Conservation (phyloP, 2,329 filamentous ascomycete species). For the Sclerotinia sclerotiorum region DNA sequence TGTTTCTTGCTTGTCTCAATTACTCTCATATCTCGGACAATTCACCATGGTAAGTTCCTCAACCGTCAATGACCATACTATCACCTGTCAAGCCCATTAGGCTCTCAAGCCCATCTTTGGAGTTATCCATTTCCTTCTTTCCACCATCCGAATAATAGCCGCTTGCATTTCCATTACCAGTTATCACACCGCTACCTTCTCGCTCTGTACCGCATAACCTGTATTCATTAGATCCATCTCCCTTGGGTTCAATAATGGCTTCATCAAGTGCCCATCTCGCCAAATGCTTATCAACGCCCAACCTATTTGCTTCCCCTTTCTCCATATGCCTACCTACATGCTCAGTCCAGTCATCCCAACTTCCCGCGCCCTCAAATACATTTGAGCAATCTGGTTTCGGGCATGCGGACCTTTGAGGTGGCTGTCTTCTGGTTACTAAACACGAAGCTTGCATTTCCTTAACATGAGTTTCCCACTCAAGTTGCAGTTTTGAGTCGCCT, state of each 20-base stretch:
- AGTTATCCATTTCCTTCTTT: constrained; percentile 21
- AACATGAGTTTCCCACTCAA: constrained; percentile 64
- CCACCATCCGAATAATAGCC: constrained; percentile 41
- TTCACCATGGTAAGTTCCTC: not conserved
- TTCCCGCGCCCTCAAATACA: constrained; percentile 67
- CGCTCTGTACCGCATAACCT: constrained; percentile 50
- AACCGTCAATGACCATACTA: constrained; percentile 22
- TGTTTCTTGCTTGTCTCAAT: not conserved
- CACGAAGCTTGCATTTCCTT: constrained; percentile 74
- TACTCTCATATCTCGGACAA: not conserved
- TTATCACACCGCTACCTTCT: constrained; percentile 28
- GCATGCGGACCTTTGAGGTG: constrained; percentile 71
- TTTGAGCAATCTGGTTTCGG: constrained; percentile 69
- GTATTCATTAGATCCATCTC: constrained; percentile 52
- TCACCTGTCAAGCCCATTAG: constrained; percentile 19
- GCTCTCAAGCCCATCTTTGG: constrained; percentile 17
- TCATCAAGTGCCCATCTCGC: constrained; percentile 64
- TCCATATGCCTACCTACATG: constrained; percentile 91
- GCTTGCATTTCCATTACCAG: constrained; percentile 29
- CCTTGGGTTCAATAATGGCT: constrained; percentile 59
- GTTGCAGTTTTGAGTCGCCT: constrained; percentile 57
- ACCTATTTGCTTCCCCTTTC: constrained; percentile 58
- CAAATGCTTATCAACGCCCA: constrained; percentile 59
- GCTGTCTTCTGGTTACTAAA: constrained; percentile 64
- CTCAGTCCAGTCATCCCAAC: constrained; percentile 91